phyloP scores from a whole-genome alignment of 345 rosid genomes.

The Populus tremula region DNA sequence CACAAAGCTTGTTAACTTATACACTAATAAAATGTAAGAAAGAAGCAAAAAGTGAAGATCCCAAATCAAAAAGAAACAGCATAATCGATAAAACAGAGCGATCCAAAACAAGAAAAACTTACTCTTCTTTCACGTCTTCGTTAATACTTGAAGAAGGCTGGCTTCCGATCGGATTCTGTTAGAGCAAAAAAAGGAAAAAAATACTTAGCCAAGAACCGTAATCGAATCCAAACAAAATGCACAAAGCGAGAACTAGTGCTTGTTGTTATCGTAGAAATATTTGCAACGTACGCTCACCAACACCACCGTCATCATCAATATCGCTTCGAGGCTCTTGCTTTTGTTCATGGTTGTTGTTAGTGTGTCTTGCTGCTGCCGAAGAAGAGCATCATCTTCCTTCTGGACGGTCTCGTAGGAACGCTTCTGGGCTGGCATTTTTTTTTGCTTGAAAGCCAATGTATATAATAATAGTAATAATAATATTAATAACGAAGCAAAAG shows the following conservation, averaged over 20 bases:
- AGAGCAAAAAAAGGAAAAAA: background rate
- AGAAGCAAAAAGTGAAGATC: constrained; percentile 14
- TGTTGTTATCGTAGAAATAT: background rate
- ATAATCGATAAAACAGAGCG: constrained; percentile 8
- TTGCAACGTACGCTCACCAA: constrained; percentile 14
- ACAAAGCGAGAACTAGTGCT: background rate
- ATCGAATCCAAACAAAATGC: constrained; percentile 11
- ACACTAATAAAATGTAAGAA: background rate
- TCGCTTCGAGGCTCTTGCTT: background rate
- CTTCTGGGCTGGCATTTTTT: constrained; percentile 29
- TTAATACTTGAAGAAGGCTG: constrained; percentile 31
- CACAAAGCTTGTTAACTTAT: background rate
- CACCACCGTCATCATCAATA: background rate
- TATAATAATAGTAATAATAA: background rate
- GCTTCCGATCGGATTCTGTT: constrained; percentile 50
- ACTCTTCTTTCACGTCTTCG: constrained; percentile 31
- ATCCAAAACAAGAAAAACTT: constrained; percentile 18
- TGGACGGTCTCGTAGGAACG: constrained; percentile 15
- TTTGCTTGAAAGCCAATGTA: background rate
- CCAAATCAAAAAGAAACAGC: constrained; percentile 7
- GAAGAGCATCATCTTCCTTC: background rate
- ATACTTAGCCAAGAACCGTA: background rate
- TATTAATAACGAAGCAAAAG: background rate
- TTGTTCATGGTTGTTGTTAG: background rate
- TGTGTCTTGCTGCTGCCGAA: background rate